phyloP scores from a whole-genome alignment of 208 protist genomes.

The Porcisia hertigi region DNA sequence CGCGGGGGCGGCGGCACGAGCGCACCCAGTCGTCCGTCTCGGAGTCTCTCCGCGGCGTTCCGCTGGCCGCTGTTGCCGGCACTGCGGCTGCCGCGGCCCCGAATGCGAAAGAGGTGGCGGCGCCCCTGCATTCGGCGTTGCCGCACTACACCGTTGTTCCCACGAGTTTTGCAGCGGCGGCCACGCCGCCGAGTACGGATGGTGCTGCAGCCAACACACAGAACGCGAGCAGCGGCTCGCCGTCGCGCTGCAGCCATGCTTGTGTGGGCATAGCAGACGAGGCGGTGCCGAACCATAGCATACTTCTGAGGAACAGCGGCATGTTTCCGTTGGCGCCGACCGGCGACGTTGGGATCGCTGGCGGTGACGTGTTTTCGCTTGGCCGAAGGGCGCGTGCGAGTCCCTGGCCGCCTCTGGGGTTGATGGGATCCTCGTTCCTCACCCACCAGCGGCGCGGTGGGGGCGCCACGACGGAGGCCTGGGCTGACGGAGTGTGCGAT shows the following conservation, averaged over 20 bases:
- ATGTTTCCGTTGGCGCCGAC: slow-evolving; percentile 9
- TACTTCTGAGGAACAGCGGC: neutral
- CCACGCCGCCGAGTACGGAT: neutral
- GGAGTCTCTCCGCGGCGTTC: neutral
- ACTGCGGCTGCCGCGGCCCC: neutral
- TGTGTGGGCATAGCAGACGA: neutral
- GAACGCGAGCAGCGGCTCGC: neutral
- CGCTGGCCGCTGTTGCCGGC: neutral
- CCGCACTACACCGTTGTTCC: slow-evolving; percentile 22
- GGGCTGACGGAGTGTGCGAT: neutral
- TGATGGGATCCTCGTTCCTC: neutral
- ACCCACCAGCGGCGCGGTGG: neutral
- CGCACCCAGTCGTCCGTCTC: neutral
- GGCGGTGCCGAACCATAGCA: neutral
- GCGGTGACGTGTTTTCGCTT: slow-evolving; percentile 24
- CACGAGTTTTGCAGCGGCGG: neutral
- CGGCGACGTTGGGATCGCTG: neutral
- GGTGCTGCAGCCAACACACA: neutral
- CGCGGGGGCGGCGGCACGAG: neutral
- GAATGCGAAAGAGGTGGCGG: neutral
- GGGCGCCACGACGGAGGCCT: neutral
- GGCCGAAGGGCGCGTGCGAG: slow-evolving; percentile 4
- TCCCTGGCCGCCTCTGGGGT: neutral
- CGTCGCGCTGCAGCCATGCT: slow-evolving; percentile 1
- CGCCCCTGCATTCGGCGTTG: slow-evolving; percentile 20